Evolutionary conservation across 768 basidiomycete genomes (phyloP).

Genomic region (Boletales sp.): DNA sequence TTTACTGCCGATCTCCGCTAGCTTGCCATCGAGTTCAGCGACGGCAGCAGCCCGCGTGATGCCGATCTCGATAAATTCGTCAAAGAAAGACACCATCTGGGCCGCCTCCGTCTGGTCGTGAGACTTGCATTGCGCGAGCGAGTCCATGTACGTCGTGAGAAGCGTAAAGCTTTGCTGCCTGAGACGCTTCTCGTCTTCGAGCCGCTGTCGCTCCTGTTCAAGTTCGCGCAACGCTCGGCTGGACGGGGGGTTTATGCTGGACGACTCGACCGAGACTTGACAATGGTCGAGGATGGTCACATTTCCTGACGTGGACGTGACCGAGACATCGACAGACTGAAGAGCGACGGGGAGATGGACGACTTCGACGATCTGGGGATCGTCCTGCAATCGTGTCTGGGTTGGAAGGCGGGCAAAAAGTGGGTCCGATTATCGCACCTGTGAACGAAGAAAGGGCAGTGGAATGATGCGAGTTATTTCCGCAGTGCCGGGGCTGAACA

Average conservation of each 20-base stretch:
- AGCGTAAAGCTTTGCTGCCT: constrained; percentile 20
- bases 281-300: constrained; percentile 15
- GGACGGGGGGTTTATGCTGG: neutral
- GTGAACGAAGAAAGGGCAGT: constrained; percentile 8
- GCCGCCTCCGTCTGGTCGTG: constrained; percentile 6
- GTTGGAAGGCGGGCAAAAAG: no score
- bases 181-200: constrained; percentile 16
- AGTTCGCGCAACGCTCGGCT: constrained; percentile 8
- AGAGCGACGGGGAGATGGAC: constrained; percentile 9
- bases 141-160: constrained; percentile 26
- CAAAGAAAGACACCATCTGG: constrained; percentile 18
- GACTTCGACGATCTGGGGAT: constrained; percentile 12
- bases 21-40: constrained; percentile 14
- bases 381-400: constrained; percentile 9
- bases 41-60: constrained; percentile 11
- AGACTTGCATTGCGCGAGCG: constrained; percentile 22
- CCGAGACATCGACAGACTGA: constrained; percentile 8
- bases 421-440: neutral
- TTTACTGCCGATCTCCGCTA: constrained; percentile 3
- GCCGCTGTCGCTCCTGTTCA: constrained; percentile 6
- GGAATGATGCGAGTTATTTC: constrained; percentile 20
- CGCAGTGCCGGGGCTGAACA: constrained; percentile 11
- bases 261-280: neutral
- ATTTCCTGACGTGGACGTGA: constrained; percentile 5
- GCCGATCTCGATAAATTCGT: constrained; percentile 22